phyloP scores from a whole-genome alignment of 2,329 filamentous ascomycete genomes.

The Colletotrichum godetiae region DNA sequence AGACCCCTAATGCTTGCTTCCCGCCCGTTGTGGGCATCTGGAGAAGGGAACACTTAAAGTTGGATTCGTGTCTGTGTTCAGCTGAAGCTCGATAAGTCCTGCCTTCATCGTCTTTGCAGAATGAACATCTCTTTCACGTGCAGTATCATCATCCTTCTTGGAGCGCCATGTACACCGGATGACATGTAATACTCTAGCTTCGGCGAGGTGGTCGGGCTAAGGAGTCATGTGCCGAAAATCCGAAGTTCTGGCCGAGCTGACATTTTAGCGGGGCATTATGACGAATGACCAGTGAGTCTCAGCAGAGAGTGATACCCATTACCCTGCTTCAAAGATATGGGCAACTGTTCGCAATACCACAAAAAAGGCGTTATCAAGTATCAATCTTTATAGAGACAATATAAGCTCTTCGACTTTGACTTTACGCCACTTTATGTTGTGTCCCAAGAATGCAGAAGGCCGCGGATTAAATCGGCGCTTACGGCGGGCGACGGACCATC shows the following conservation, averaged over 20 bases:
- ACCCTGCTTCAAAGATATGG: not conserved
- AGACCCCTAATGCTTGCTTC: slow-evolving; percentile 29
- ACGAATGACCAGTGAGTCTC: not conserved
- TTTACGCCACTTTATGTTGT: not conserved
- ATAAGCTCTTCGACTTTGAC: not conserved
- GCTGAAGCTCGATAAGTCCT: not conserved
- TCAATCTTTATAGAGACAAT: not conserved
- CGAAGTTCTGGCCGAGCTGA: not conserved
- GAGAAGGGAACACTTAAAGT: not conserved
- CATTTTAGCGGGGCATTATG: slow-evolving; percentile 1
- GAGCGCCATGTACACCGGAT: not conserved
- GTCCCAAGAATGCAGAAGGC: not conserved
- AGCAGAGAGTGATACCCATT: not conserved
- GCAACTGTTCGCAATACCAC: not conserved
- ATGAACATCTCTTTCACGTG: not conserved
- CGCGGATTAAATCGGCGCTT: slow-evolving; percentile 9
- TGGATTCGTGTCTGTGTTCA: not conserved
- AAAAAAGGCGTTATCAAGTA: not conserved
- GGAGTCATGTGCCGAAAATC: not conserved
- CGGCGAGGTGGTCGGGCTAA: not conserved
- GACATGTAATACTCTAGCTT: not conserved
- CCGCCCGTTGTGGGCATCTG: not conserved
- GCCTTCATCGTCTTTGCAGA: not conserved
- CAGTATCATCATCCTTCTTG: not conserved
- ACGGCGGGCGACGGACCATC: slow-evolving; percentile 19